Evolutionary conservation across 768 basidiomycete species (phyloP).

Genomic region (Pleurotus pulmonarius): DNA sequence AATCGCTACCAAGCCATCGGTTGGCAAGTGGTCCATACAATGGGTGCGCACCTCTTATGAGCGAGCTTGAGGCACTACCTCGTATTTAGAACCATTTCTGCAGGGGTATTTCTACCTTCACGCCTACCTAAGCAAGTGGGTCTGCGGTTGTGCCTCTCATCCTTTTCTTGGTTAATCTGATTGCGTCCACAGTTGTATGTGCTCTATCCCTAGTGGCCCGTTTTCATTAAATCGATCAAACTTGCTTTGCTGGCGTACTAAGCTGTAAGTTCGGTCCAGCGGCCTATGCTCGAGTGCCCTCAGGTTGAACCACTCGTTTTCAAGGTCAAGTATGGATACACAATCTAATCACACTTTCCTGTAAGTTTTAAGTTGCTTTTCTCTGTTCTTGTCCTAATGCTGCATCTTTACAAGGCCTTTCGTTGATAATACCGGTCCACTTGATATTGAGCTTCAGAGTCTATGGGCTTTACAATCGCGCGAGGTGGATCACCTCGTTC

Average conservation of each 20-base stretch:
- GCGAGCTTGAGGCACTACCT: neutral
- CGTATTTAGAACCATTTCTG: neutral
- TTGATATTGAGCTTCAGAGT: neutral
- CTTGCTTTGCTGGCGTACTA: neutral
- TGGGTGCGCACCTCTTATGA: neutral
- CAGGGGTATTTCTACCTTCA: neutral
- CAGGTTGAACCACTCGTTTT: neutral
- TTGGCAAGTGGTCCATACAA: neutral
- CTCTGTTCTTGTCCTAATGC: neutral
- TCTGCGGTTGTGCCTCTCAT: neutral
- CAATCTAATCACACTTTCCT: neutral
- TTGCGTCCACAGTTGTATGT: neutral
- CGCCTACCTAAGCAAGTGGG: neutral
- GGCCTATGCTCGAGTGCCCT: neutral
- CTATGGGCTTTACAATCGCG: neutral
- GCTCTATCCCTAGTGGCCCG: neutral
- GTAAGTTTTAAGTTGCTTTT: neutral
- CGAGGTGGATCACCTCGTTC: neutral
- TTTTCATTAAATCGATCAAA: neutral
- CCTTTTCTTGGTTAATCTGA: neutral
- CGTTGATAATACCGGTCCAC: neutral
- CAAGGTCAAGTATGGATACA: constrained; percentile 3
- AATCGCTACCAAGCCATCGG: neutral
- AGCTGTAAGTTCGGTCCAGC: neutral
- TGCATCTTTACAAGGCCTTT: neutral